Conservation (phyloP, 2,329 filamentous ascomycete species). For the Aspergillus arachidicola region DNA sequence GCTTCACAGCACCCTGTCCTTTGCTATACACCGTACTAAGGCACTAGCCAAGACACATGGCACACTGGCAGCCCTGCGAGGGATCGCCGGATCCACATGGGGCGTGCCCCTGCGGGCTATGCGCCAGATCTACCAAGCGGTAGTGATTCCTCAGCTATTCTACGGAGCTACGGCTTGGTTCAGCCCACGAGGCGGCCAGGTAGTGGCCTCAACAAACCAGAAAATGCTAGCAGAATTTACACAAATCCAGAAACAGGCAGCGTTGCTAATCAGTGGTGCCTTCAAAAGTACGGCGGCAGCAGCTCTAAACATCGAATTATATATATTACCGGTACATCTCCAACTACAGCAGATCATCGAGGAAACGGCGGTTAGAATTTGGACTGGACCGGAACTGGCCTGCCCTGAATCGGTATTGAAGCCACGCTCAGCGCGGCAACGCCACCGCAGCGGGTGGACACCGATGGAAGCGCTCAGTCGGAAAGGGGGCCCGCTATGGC, state of each 20-base stretch:
- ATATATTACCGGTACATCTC: slow-evolving; percentile 12
- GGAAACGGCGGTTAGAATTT: slow-evolving; percentile 12
- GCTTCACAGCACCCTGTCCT: accelerated
- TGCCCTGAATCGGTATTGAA: background rate
- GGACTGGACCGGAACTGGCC: slow-evolving; percentile 5
- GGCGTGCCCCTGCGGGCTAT: slow-evolving; percentile 7
- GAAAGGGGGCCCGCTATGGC: too few species aligned
- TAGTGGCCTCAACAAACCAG: too few species aligned
- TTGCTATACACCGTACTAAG: accelerated
- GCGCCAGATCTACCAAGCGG: background rate
- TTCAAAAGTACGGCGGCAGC: too few species aligned
- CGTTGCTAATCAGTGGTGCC: accelerated
- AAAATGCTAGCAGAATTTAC: too few species aligned
- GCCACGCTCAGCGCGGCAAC: accelerated
- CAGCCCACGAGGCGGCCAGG: too few species aligned
- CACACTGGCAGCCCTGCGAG: too few species aligned
- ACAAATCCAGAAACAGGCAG: too few species aligned
- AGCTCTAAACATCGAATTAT: too few species aligned
- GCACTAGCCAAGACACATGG: too few species aligned
- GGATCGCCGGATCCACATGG: too few species aligned
- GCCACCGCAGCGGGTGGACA: background rate
- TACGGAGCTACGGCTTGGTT: accelerated
- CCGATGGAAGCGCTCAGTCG: background rate
- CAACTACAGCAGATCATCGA: slow-evolving; percentile 13
- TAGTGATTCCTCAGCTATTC: too few species aligned